Percentiles rank a stretch among this genome's conserved stretches.
phyloP scores from a whole-genome alignment of 2,329 filamentous ascomycete genomes.

The Fusarium nanum region DNA sequence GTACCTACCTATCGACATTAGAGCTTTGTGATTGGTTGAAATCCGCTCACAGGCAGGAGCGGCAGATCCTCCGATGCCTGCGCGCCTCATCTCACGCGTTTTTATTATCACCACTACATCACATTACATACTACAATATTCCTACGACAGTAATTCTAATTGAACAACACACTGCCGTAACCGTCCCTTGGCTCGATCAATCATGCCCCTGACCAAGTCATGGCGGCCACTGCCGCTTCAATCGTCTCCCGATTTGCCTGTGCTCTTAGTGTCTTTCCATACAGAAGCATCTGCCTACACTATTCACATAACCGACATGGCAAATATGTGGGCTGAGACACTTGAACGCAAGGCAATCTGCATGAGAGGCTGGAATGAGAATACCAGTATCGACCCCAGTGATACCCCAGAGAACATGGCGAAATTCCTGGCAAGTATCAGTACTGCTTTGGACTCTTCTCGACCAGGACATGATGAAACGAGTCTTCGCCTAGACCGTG shows the following conservation, averaged over 20 bases:
- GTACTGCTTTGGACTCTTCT: slow-evolving; percentile 62
- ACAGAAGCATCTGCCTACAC: slow-evolving; percentile 70
- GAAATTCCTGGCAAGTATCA: slow-evolving; percentile 74
- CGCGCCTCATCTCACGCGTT: slow-evolving; percentile 41
- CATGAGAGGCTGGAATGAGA: slow-evolving; percentile 68
- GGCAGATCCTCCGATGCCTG: slow-evolving; percentile 10
- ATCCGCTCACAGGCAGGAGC: slow-evolving; percentile 15
- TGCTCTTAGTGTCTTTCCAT: slow-evolving; percentile 70
- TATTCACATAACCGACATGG: slow-evolving; percentile 76
- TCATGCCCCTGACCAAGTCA: slow-evolving; percentile 50
- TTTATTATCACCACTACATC: background rate
- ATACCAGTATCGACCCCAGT: slow-evolving; percentile 79
- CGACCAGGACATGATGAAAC: slow-evolving; percentile 58
- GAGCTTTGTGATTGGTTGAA: slow-evolving; percentile 29
- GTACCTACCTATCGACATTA: background rate
- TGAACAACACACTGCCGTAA: background rate
- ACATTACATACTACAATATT: background rate
- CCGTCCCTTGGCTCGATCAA: background rate
- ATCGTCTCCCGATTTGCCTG: slow-evolving; percentile 60
- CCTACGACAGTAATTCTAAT: background rate
- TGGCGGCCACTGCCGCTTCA: slow-evolving; percentile 63
- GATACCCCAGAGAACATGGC: slow-evolving; percentile 74
- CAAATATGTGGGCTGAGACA: slow-evolving; percentile 77
- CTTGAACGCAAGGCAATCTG: slow-evolving; percentile 72
- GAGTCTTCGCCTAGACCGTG: slow-evolving; percentile 57